These are phyloP conservation scores for Ramalina intermedia DNA, from an alignment of 495 filamentous ascomycete species.

Conservation along the genomic window DNA sequence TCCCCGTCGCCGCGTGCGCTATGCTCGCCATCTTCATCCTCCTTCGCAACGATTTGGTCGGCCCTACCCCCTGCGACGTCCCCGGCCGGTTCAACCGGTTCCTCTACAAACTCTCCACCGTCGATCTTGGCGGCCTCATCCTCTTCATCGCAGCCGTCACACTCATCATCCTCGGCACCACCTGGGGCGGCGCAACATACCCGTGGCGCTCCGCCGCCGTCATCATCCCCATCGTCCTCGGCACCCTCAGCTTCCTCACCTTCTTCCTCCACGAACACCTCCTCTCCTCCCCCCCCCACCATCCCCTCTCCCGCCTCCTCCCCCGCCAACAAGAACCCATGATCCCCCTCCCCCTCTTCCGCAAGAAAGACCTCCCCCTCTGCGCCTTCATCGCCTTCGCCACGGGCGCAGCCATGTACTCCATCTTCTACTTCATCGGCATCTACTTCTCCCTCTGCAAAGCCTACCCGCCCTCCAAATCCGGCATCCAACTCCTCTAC, in stretches of 20 bases:
- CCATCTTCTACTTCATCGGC: constrained; percentile 46
- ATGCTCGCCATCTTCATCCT: constrained; percentile 32
- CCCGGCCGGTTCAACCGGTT: constrained; percentile 27
- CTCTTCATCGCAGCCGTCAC: constrained; percentile 10
- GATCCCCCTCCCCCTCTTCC: constrained; percentile 39
- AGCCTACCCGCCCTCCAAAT: constrained; percentile 27
- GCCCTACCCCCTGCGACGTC: constrained; percentile 20
- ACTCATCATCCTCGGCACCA: constrained; percentile 13
- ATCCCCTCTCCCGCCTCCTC: constrained; percentile 25
- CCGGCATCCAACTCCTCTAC: constrained; percentile 38
- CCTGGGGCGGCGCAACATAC: constrained; percentile 26
- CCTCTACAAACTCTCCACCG: constrained; percentile 28
- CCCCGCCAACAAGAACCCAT: constrained; percentile 38
- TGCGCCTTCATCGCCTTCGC: constrained; percentile 39
- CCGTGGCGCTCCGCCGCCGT: constrained; percentile 34
- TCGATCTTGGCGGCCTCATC: constrained; percentile 34
- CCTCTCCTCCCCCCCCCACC: constrained; percentile 36
- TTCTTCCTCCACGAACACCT: constrained; percentile 39
- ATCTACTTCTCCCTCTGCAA: constrained; percentile 44
- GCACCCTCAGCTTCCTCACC: constrained; percentile 28
- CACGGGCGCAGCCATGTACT: constrained; percentile 34
- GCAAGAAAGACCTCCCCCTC: constrained; percentile 34
- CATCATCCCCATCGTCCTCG: constrained; percentile 35
- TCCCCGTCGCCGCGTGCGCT: constrained; percentile 42
- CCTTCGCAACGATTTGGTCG: constrained; percentile 27